A percentile compares a stretch with the other conserved stretches of the same genome.
Conservation (phyloP, 129 eudicot species). For the Tagetes patula region DNA sequence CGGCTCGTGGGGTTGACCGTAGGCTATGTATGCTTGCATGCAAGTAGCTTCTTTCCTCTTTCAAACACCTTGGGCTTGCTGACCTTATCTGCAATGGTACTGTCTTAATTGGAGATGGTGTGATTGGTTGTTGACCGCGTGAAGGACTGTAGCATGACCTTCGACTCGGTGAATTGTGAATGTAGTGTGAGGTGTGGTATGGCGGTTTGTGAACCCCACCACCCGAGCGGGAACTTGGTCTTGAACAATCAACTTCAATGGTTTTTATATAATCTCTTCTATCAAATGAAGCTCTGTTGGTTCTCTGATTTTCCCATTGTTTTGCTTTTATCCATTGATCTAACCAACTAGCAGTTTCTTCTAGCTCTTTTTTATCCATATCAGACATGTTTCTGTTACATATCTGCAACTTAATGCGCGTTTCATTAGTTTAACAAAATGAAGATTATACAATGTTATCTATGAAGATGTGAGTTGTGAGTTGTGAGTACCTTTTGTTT, state of each 20-base stretch:
- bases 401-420: conserved; percentile 34
- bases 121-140: conserved; percentile 40
- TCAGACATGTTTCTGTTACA: conserved; percentile 30
- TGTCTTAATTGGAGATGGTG: conserved; percentile 55
- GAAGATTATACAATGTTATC: neutral
- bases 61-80: conserved; percentile 62
- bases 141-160: conserved; percentile 44
- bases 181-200: conserved; percentile 36
- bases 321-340: conserved; percentile 59
- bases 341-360: conserved; percentile 54
- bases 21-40: conserved; percentile 68
- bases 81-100: conserved; percentile 55
- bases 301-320: conserved; percentile 54
- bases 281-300: conserved; percentile 55
- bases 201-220: conserved; percentile 32
- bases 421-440: conserved; percentile 12
- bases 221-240: conserved; percentile 36
- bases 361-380: conserved; percentile 50
- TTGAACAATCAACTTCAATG: conserved; percentile 58
- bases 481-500: conserved; percentile 48
- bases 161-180: conserved; percentile 46
- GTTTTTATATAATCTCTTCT: conserved; percentile 55
- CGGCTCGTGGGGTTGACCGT: conserved; percentile 44
- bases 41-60: conserved; percentile 63
- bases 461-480: neutral